Percentiles rank a stretch among this genome's conserved stretches.
phyloP scores from a whole-genome alignment of 805 yeast genomes.

The Candida corydali region DNA sequence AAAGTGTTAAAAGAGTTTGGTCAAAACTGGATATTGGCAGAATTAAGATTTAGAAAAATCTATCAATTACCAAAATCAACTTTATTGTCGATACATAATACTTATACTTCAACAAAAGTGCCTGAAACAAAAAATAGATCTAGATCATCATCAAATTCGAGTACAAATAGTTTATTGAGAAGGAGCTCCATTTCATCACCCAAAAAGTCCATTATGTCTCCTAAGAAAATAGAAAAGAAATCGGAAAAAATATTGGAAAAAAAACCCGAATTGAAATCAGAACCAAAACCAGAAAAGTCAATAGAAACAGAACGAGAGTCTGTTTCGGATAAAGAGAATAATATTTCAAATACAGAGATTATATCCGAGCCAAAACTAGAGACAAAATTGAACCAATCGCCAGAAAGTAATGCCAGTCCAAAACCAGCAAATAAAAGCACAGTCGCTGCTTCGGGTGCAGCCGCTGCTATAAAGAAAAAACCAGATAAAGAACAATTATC shows the following conservation, averaged over 20 bases:
- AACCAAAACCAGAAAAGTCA: slow-evolving; percentile 1
- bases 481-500: not conserved
- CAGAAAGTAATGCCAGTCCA: too few relatives aligned
- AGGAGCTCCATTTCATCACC: slow-evolving; percentile 17
- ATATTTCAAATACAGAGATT: not conserved
- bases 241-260: too few relatives aligned
- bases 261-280: too few relatives aligned
- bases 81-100: slow-evolving; percentile 13
- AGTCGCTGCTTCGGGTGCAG: slow-evolving; percentile 7
- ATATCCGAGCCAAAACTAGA: too few relatives aligned
- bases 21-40: slow-evolving; percentile 40
- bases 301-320: too few relatives aligned
- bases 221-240: too few relatives aligned
- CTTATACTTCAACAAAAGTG: slow-evolving; percentile 5
- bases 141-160: slow-evolving; percentile 20
- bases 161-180: slow-evolving; percentile 14
- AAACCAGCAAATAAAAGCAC: not conserved
- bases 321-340: too few relatives aligned
- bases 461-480: slow-evolving; percentile 11
- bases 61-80: slow-evolving; percentile 24
- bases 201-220: slow-evolving; percentile 9
- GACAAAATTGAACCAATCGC: too few relatives aligned
- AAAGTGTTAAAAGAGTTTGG: slow-evolving; percentile 34
- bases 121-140: slow-evolving; percentile 11
- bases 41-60: slow-evolving; percentile 36